Evolutionary conservation across 108 stramenopile species (phyloP), one percentile per base, ranked within the genome.

Genomic region (Pseudonitzschia multiseries): DNA sequence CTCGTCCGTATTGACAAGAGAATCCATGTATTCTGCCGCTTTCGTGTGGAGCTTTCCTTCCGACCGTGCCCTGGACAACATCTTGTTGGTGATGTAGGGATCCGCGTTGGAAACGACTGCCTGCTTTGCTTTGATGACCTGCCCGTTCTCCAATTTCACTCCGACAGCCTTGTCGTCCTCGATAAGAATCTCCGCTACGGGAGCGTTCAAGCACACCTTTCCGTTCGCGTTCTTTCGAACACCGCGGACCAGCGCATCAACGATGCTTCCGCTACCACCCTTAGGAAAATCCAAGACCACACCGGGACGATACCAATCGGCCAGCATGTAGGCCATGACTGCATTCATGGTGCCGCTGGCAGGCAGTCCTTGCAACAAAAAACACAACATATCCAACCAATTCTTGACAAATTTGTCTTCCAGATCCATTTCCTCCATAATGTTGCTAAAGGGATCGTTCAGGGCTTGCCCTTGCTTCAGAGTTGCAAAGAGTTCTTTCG

Each of bases 301-400:
- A 57, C 92, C 92, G 40, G 90, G 89, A 28, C 84, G 79, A 79
- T 94, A 95, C 79, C 93, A 93, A 68, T 97, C 96, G 41, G 89
- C 91, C 15, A 98, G 71, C 97, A 98, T 98, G 83, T 95, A 96
- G 17, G 92, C 90, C 86, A 93, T 97, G 12, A 96, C 94, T 0
- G 96, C 94, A 73, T 91, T 93, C 72, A 95, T 87, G 21, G 97
- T 96, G 8, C 87, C 87, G 21, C 83, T 79, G 14, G 97, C 93
- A 0, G 95, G 93, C 20, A 96, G 74, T 54, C 97, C 97, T 59
- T 95, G 95, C 51, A 97, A 75, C 21, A 96, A 64, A 66, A 97
- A 97, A 29, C 93, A 93, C 28, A 72, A 57, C 71, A 72, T 72
- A 71, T 96, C 94, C 0, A 96, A 75, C 86, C 93, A 97, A 66